Conservation (phyloP, 2,329 filamentous ascomycete genomes). For the Teratosphaeria gauchensis region DNA sequence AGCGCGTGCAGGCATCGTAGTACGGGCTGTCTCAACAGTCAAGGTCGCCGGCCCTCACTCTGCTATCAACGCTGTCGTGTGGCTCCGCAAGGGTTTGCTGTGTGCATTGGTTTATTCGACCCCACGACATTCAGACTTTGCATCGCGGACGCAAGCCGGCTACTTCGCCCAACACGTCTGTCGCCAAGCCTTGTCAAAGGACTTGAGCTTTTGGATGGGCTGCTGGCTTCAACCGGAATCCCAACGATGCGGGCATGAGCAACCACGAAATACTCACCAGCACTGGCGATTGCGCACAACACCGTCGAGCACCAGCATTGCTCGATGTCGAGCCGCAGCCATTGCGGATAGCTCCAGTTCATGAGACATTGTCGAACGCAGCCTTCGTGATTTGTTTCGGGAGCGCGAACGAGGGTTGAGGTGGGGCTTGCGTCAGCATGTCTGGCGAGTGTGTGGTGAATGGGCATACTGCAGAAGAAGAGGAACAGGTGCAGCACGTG, state of each 20-base stretch:
- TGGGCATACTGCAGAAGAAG: background rate
- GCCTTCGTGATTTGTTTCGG: background rate
- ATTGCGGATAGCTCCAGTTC: slow-evolving; percentile 18
- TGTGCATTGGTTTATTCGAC: background rate
- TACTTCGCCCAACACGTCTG: background rate
- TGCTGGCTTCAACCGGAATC: background rate
- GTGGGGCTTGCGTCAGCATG: slow-evolving; percentile 10
- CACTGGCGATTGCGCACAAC: background rate
- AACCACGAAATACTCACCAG: background rate
- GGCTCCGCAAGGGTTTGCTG: background rate
- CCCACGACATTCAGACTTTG: background rate
- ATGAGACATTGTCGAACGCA: background rate
- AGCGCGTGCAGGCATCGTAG: background rate
- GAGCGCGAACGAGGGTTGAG: background rate
- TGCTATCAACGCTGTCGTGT: background rate
- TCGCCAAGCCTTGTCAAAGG: background rate
- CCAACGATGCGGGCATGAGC: background rate
- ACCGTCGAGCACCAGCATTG: background rate
- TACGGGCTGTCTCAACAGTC: background rate
- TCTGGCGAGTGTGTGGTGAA: slow-evolving; percentile 11
- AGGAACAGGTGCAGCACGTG: slow-evolving; percentile 5
- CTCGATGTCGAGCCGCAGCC: slow-evolving; percentile 23
- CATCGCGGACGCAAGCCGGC: background rate
- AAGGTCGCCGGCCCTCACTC: background rate
- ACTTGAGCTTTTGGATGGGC: background rate